Conservation (phyloP, 2,329 filamentous ascomycete genomes). For the Fusarium sp. region DNA sequence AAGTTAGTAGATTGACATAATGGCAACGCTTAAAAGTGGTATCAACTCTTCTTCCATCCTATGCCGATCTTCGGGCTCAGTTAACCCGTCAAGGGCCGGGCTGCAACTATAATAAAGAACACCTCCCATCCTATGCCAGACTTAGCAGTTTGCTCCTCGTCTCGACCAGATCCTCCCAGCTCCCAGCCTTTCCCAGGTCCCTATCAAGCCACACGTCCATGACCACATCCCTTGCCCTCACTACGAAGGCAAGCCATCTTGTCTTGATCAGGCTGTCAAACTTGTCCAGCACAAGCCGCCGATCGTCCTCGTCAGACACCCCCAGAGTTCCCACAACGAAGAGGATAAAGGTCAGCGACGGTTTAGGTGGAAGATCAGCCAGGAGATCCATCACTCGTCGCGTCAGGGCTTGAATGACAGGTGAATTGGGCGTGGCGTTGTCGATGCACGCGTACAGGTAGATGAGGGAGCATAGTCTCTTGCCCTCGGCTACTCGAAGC, state of each 20-base stretch:
- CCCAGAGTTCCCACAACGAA: slow-evolving; percentile 11
- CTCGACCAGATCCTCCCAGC: slow-evolving; percentile 16
- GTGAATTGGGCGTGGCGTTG: slow-evolving; percentile 3
- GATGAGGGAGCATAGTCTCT: slow-evolving; percentile 6
- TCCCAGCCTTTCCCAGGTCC: slow-evolving; percentile 1
- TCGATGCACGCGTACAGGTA: slow-evolving; percentile 16
- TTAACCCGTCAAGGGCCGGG: no score
- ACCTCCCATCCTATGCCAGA: not conserved
- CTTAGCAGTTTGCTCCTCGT: slow-evolving; percentile 7
- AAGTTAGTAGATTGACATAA: not conserved
- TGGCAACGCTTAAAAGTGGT: not conserved
- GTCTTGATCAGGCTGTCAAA: slow-evolving; percentile 9
- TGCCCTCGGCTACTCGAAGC: slow-evolving; percentile 6
- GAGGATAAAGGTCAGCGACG: slow-evolving; percentile 10
- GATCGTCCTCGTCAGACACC: slow-evolving; percentile 10
- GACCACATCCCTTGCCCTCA: slow-evolving; percentile 4
- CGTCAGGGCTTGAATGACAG: slow-evolving; percentile 1
- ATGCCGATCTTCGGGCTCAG: no score
- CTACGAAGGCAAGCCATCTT: slow-evolving; percentile 7
- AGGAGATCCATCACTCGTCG: slow-evolving; percentile 7
- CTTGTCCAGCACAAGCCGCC: slow-evolving; percentile 8
- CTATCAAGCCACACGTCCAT: slow-evolving; percentile 14
- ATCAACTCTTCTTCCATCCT: not conserved
- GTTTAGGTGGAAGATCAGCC: not conserved
- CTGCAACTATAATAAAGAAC: no score